Evolutionary conservation across 768 basidiomycete genomes (phyloP).

Genomic region (Rhizopogon vinicolor): DNA sequence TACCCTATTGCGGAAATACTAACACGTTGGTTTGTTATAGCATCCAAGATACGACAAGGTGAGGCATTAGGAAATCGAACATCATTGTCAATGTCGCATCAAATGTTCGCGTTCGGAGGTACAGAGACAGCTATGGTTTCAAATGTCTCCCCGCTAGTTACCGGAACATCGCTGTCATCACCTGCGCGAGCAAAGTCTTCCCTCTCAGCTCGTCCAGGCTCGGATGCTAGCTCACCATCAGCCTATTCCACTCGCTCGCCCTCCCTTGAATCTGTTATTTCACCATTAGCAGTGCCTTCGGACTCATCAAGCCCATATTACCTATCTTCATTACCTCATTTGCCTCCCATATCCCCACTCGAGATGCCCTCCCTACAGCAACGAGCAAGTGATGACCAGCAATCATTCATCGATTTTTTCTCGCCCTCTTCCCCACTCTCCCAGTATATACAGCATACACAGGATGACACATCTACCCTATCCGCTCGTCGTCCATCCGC

Average conservation of each 20-base stretch:
- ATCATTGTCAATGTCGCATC: slow-evolving; percentile 8
- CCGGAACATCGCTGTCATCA: slow-evolving; percentile 12
- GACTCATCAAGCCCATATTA: slow-evolving; percentile 41
- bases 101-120: slow-evolving; percentile 12
- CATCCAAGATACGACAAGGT: slow-evolving; percentile 10
- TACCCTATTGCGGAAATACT: not conserved
- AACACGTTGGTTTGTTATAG: slow-evolving; percentile 9
- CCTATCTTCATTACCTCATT: slow-evolving; percentile 22
- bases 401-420: slow-evolving; percentile 45
- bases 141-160: slow-evolving; percentile 3
- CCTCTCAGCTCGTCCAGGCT: not conserved
- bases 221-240: slow-evolving; percentile 2
- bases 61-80: slow-evolving; percentile 1
- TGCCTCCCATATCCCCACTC: slow-evolving; percentile 18
- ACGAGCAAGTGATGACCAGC: slow-evolving; percentile 28
- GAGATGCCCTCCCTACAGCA: slow-evolving; percentile 11
- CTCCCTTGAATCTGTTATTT: slow-evolving; percentile 25
- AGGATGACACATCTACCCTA: not conserved
- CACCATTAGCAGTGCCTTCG: slow-evolving; percentile 19
- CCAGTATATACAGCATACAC: not conserved
- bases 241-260: slow-evolving; percentile 16
- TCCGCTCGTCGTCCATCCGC: slow-evolving; percentile 8
- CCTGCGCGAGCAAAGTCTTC: slow-evolving; percentile 11
- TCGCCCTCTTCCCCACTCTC: slow-evolving; percentile 20
- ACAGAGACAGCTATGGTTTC: slow-evolving; percentile 19